Conservation (phyloP, 306 rosid species). For the Castanospermum australe region DNA sequence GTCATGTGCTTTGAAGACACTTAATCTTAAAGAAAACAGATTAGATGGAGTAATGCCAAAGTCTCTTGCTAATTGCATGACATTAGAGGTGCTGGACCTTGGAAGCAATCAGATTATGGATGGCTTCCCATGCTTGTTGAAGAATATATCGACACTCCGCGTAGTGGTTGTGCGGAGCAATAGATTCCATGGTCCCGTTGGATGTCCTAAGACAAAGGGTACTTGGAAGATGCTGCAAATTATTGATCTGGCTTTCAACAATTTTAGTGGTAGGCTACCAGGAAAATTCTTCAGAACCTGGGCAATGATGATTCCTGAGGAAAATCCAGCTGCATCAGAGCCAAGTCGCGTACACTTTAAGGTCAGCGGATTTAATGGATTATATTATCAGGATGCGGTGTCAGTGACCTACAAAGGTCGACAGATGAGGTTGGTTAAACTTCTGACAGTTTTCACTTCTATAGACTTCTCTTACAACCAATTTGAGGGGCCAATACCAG, state of each 20-base stretch:
- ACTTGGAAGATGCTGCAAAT: constrained; percentile 24
- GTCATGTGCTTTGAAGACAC: not conserved
- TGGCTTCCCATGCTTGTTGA: constrained; percentile 7
- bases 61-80: not conserved
- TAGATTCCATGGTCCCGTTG: not conserved
- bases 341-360: not conserved
- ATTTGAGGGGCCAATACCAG: constrained; percentile 17
- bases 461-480: constrained; percentile 33
- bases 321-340: not conserved
- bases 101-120: constrained; percentile 1
- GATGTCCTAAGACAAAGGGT: not conserved
- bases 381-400: constrained; percentile 15
- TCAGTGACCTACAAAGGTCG: constrained; percentile 9
- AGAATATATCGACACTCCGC: not conserved
- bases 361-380: rapidly evolving
- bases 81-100: not conserved
- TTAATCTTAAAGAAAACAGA: not conserved
- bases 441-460: not conserved
- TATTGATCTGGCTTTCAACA: constrained; percentile 25
- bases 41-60: constrained; percentile 12
- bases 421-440: not conserved
- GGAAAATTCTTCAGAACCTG: not conserved
- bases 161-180: constrained; percentile 23
- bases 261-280: constrained; percentile 15
- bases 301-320: constrained; percentile 15